phyloP scores from a whole-genome alignment of 805 yeast genomes.

The Dipodascus geniculatus region DNA sequence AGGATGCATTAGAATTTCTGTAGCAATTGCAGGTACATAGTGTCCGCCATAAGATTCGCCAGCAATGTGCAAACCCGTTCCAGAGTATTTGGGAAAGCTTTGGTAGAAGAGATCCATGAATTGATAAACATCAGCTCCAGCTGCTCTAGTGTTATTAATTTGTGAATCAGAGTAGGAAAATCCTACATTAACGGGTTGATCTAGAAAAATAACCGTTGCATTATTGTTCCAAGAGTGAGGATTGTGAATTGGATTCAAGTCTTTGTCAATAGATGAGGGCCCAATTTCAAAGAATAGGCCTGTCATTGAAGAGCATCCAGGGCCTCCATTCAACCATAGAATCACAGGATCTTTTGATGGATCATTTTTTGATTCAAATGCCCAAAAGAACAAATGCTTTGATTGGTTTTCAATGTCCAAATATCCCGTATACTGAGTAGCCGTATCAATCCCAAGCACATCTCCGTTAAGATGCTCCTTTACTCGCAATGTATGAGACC shows the following conservation, averaged over 20 bases:
- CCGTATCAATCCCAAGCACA: slow-evolving; percentile 66
- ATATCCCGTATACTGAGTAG: slow-evolving; percentile 77
- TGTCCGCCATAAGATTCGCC: slow-evolving; percentile 91
- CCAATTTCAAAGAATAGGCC: slow-evolving; percentile 84
- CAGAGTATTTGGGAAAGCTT: slow-evolving; percentile 48
- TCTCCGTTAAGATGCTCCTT: slow-evolving; percentile 40
- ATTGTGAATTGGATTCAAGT: slow-evolving; percentile 52
- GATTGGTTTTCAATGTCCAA: slow-evolving; percentile 71
- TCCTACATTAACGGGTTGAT: slow-evolving; percentile 84
- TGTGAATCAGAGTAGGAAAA: slow-evolving; percentile 52
- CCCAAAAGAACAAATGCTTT: slow-evolving; percentile 78
- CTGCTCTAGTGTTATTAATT: slow-evolving; percentile 65
- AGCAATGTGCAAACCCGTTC: slow-evolving; percentile 66
- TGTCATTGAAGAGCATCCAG: slow-evolving; percentile 84
- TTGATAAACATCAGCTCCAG: slow-evolving; percentile 73
- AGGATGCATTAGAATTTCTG: slow-evolving; percentile 59
- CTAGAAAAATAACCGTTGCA: slow-evolving; percentile 77
- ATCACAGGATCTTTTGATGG: slow-evolving; percentile 78
- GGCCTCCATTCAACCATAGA: slow-evolving; percentile 90
- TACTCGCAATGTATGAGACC: slow-evolving; percentile 43
- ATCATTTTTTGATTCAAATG: slow-evolving; percentile 79
- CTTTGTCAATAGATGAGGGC: slow-evolving; percentile 54
- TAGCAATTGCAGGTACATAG: slow-evolving; percentile 81
- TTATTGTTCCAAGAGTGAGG: slow-evolving; percentile 77
- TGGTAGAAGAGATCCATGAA: slow-evolving; percentile 70